These are phyloP conservation scores for Carnegiea gigantea DNA, from an alignment of 179 eudicot genomes.

Conservation along the genomic window DNA sequence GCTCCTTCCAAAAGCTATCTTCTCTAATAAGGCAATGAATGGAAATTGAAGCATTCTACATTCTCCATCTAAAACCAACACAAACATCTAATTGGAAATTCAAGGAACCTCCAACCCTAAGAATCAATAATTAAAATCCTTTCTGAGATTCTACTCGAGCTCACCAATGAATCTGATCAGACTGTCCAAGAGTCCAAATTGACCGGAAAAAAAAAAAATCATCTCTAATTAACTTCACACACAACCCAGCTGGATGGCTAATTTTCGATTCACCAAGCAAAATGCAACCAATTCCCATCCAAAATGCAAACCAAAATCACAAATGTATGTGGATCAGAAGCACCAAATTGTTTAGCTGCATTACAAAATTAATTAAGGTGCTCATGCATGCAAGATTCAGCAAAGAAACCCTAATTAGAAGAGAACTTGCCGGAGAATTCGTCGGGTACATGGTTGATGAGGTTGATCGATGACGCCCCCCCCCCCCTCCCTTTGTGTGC, in stretches of 20 bases:
- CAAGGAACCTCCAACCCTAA: not conserved
- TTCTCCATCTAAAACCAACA: not conserved
- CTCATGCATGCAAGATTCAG: conserved; percentile 18
- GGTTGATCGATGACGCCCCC: not conserved
- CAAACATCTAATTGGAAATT: not conserved
- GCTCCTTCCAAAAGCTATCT: not conserved
- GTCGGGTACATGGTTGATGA: conserved; percentile 22
- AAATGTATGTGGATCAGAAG: not conserved
- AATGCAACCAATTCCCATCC: not conserved
- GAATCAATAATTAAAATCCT: not conserved
- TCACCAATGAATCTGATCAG: not conserved
- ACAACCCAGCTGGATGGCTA: not conserved
- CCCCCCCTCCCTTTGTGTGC: not conserved
- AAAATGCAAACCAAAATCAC: not conserved
- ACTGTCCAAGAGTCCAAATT: not conserved
- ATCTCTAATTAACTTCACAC: not conserved
- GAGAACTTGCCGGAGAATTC: conserved; percentile 30
- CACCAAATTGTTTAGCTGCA: not conserved
- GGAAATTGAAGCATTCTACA: not conserved
- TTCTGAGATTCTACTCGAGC: not conserved
- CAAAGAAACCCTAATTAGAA: conserved; percentile 23
- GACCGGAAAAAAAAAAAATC: not conserved
- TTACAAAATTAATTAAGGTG: not conserved
- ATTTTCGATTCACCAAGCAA: not conserved
- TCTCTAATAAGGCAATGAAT: not conserved